Percentiles rank a stretch among this genome's conserved stretches.
Evolutionary conservation across 1,284 basidiomycete genomes (phyloP).

Genomic region (Wolfiporia cocos): DNA sequence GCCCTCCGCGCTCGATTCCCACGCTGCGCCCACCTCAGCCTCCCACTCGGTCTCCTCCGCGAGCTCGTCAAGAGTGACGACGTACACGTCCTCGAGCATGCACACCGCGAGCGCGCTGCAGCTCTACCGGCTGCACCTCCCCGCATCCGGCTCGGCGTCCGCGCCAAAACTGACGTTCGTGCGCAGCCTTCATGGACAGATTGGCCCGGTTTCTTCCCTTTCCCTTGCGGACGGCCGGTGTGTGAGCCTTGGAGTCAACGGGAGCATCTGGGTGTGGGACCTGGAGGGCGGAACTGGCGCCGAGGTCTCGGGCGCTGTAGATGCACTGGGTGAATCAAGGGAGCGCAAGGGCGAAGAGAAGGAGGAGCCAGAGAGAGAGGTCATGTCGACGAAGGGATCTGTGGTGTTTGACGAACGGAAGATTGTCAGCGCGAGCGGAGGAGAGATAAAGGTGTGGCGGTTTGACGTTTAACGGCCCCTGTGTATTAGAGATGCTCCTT

Average conservation of each 20-base stretch:
- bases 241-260: slow-evolving; percentile 63
- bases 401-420: slow-evolving; percentile 71
- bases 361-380: slow-evolving; percentile 9
- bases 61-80: slow-evolving; percentile 16
- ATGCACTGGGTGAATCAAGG: slow-evolving; percentile 5
- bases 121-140: slow-evolving; percentile 66
- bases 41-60: slow-evolving; percentile 14
- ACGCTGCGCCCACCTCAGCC: slow-evolving; percentile 7
- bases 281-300: slow-evolving; percentile 61
- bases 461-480: slow-evolving; percentile 53
- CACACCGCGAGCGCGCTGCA: slow-evolving; percentile 55
- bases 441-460: slow-evolving; percentile 50
- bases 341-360: slow-evolving; percentile 9
- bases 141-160: slow-evolving; percentile 38
- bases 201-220: slow-evolving; percentile 57
- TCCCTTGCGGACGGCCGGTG: slow-evolving; percentile 75
- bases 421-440: slow-evolving; percentile 53
- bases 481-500: slow-evolving; percentile 1
- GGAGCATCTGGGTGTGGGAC: slow-evolving; percentile 80
- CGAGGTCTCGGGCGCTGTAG: slow-evolving; percentile 34
- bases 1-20: slow-evolving; percentile 7
- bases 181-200: slow-evolving; percentile 61
- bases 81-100: slow-evolving; percentile 26
- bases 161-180: slow-evolving; percentile 66
- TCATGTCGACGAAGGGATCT: slow-evolving; percentile 29